Conservation (phyloP, 805 yeast species). For the Sugiyamaella marilandica region DNA sequence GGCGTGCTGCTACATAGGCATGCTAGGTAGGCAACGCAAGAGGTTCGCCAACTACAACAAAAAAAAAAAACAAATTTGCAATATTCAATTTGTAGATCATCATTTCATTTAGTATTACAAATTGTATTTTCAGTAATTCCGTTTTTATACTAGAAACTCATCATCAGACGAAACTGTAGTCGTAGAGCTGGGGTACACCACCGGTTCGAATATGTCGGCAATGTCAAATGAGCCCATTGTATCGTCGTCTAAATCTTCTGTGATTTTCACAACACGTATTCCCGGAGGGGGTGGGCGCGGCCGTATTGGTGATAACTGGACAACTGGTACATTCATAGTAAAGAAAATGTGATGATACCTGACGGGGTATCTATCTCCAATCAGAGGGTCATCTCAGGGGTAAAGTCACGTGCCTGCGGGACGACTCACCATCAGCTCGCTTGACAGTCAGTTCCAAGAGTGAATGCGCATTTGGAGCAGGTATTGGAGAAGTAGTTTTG, state of each 20-base stretch:
- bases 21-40: background rate
- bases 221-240: background rate
- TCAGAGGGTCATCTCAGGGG: too few species aligned
- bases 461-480: too few species aligned
- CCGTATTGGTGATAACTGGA: background rate
- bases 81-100: too few species aligned
- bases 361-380: too few species aligned
- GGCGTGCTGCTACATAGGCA: constrained; percentile 11
- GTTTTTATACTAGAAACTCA: background rate
- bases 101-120: too few species aligned
- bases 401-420: too few species aligned
- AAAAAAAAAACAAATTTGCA: background rate
- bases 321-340: background rate
- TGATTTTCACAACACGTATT: background rate
- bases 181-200: background rate
- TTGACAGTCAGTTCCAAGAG: too few species aligned
- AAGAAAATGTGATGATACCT: too few species aligned
- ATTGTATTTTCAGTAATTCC: too few species aligned
- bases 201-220: background rate
- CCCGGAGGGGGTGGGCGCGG: background rate
- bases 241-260: background rate
- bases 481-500: too few species aligned
- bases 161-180: background rate
- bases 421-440: too few species aligned
- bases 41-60: background rate